Evolutionary conservation across 139 green algal genomes (phyloP), one percentile per base, ranked within the genome.

Genomic region (Coelastrella sp.): DNA sequence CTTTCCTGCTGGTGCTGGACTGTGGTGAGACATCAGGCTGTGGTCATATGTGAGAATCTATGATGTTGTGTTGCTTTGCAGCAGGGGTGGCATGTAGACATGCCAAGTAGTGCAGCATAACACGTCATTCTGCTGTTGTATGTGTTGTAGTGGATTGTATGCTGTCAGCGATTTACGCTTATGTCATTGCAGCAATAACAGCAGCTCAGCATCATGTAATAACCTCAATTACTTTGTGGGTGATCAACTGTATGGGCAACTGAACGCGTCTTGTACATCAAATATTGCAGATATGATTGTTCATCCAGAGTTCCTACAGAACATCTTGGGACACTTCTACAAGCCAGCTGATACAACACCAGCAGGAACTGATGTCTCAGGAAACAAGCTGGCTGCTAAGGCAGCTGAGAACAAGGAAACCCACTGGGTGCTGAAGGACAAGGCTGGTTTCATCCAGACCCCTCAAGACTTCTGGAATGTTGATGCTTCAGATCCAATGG

Each of bases 361-460:
- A n/a, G n/a, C n/a, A n/a, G n/a, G n/a, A n/a, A n/a, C n/a, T n/a
- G n/a, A n/a, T n/a, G n/a, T n/a, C n/a, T n/a, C n/a, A n/a, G n/a
- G n/a, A n/a, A n/a, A n/a, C n/a, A n/a, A n/a, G 53, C 53, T 64
- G 53, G 45, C 11, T 57, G 45, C 11, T 57, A 13, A 2, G 15
- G 45, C 11, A 2, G 45, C 4, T 53, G 25, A 43, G 9, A 35
- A 38, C 4, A 3, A 25, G 5, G 19, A 78, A 25, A 41, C 11
- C 2, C 40, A 2, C 25, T 83, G 76, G 76, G 34, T 72, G 53
- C 76, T 71, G 15, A 83, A 83, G 35, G 51, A 69, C 27, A 83
- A 83, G 35, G 76, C 76, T 6, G 76, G 35, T 15, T 83, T 83
- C 21, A 69, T 83, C 23, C 76, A 83, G 57, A 83, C 76, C 34